Conservation (phyloP, 306 rosid species). For the Medicago arabica region DNA sequence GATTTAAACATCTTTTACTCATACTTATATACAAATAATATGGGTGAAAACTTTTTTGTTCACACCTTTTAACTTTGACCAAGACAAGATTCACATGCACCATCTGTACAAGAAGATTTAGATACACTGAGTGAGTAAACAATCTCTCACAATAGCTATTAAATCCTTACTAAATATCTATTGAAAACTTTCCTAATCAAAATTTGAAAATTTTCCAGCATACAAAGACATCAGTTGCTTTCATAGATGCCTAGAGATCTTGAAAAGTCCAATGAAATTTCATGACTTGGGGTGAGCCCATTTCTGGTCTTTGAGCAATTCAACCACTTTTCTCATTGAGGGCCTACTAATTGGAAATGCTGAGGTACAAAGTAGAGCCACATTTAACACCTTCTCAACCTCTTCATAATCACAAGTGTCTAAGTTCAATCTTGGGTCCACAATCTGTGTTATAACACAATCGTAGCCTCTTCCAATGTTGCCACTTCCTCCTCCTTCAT, state of each 20-base stretch:
- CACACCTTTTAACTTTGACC: background rate
- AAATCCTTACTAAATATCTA: background rate
- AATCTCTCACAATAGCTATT: constrained; percentile 15
- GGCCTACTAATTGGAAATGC: constrained; percentile 73
- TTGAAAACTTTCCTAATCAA: constrained; percentile 17
- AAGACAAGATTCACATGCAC: constrained; percentile 1
- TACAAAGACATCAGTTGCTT: constrained; percentile 26
- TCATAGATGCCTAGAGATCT: constrained; percentile 9
- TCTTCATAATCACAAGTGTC: constrained; percentile 53
- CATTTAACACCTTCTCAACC: constrained; percentile 65
- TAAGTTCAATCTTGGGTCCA: constrained; percentile 64
- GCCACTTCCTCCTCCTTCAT: constrained; percentile 13
- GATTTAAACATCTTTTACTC: background rate
- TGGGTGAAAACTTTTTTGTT: background rate
- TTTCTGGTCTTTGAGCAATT: constrained; percentile 65
- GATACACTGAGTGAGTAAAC: constrained; percentile 1
- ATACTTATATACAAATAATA: background rate
- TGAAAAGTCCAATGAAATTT: constrained; percentile 13
- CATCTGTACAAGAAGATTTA: constrained; percentile 14
- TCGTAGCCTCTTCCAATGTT: background rate
- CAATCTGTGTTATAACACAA: constrained; percentile 42
- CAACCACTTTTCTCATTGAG: constrained; percentile 81
- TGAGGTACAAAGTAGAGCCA: constrained; percentile 76
- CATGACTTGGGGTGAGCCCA: constrained; percentile 43
- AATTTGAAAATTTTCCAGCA: constrained; percentile 22